Conservation (phyloP, 768 basidiomycete genomes). For the Collybia mongolica region DNA sequence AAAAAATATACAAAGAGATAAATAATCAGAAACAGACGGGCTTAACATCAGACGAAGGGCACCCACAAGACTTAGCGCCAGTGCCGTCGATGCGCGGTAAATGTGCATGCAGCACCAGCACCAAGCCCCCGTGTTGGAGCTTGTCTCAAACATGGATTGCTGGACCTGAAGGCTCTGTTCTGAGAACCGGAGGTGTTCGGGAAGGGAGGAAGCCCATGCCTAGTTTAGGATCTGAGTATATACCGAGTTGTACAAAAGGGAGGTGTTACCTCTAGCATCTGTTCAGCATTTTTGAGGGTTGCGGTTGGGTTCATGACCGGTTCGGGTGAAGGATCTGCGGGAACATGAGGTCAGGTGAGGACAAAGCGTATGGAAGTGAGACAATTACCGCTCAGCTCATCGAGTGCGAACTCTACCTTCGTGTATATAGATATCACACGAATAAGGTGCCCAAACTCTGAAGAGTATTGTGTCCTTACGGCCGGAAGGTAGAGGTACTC, state of each 20-base stretch:
- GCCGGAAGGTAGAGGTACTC: slow-evolving; percentile 70
- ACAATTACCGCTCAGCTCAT: slow-evolving; percentile 46
- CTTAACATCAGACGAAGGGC: slow-evolving; percentile 7
- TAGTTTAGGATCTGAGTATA: slow-evolving; percentile 2
- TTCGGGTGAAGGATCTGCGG: slow-evolving; percentile 28
- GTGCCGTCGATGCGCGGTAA: slow-evolving; percentile 64
- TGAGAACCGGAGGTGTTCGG: slow-evolving; percentile 69
- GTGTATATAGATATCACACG: slow-evolving; percentile 65
- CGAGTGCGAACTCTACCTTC: slow-evolving; percentile 55
- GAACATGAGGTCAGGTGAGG: not conserved
- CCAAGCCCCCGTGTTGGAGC: slow-evolving; percentile 79
- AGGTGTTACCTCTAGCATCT: slow-evolving; percentile 38
- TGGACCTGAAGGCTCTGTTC: slow-evolving; percentile 69
- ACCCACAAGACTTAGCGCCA: slow-evolving; percentile 65
- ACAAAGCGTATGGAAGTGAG: slow-evolving; percentile 5
- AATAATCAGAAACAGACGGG: slow-evolving; percentile 1
- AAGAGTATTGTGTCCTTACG: slow-evolving; percentile 58
- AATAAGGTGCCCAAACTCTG: slow-evolving; percentile 77
- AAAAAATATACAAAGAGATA: slow-evolving; percentile 4
- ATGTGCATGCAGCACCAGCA: slow-evolving; percentile 77
- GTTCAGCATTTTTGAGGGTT: slow-evolving; percentile 39
- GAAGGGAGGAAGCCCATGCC: slow-evolving; percentile 62
- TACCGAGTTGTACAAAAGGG: no score
- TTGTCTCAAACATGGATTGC: slow-evolving; percentile 76
- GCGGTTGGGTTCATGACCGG: slow-evolving; percentile 29